These are phyloP conservation scores for Hanseniaspora taiwanica DNA, from an alignment of 805 yeast species.

Conservation along the genomic window DNA sequence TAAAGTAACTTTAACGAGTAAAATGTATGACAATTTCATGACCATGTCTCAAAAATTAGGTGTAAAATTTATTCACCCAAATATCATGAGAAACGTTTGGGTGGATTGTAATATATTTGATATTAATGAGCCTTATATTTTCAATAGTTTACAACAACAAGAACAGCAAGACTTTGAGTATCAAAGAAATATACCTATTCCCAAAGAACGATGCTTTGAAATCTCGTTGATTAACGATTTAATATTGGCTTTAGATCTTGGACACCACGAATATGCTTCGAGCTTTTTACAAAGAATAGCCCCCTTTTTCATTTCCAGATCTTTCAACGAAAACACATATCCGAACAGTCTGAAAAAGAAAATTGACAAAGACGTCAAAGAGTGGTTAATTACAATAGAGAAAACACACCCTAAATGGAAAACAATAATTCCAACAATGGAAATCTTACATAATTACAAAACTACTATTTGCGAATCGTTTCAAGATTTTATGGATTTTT, in stretches of 20 bases:
- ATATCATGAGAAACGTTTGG: conserved; percentile 41
- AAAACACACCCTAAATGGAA: conserved; percentile 16
- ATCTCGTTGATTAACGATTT: conserved; percentile 31
- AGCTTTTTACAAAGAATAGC: conserved; percentile 29
- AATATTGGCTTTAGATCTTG: conserved; percentile 37
- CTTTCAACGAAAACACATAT: conserved; percentile 20
- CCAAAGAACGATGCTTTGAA: conserved; percentile 27
- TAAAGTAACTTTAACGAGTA: conserved; percentile 37
- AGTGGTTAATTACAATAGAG: conserved; percentile 19
- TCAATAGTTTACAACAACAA: conserved; percentile 9
- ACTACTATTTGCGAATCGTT: neutral
- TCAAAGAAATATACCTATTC: conserved; percentile 15
- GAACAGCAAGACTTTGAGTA: conserved; percentile 8
- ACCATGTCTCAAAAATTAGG: conserved; percentile 42
- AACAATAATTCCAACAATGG: conserved; percentile 1
- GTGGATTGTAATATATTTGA: conserved; percentile 28
- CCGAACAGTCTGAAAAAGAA: conserved; percentile 17
- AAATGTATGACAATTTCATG: conserved; percentile 37
- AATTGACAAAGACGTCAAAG: conserved; percentile 12
- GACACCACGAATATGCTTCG: conserved; percentile 29
- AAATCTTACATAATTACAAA: neutral
- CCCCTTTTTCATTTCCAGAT: conserved; percentile 31
- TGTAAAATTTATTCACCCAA: conserved; percentile 41
- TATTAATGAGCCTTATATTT: conserved; percentile 12
- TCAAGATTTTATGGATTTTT: neutral